Evolutionary conservation across 345 rosid genomes (phyloP).

Genomic region (Eucalyptus tenuipes): DNA sequence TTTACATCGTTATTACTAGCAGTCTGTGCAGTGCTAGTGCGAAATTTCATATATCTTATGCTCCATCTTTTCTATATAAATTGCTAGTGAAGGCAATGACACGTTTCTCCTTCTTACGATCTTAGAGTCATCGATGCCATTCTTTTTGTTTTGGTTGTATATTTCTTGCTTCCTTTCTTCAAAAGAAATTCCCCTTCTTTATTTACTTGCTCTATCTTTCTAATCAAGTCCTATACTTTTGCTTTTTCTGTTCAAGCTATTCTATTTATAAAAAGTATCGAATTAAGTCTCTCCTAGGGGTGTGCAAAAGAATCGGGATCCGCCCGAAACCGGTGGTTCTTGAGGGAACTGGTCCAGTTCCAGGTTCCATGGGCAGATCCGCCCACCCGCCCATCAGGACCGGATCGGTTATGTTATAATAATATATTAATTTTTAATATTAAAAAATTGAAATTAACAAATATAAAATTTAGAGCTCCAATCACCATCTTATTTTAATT

Average conservation of each 20-base stretch:
- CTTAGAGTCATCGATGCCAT: neutral
- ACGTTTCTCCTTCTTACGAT: neutral
- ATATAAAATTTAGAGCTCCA: too few species aligned
- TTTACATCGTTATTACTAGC: neutral
- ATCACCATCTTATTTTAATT: too few species aligned
- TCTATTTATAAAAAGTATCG: neutral
- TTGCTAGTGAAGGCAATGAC: neutral
- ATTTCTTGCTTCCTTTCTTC: neutral
- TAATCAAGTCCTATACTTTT: neutral
- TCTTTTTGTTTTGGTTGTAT: neutral
- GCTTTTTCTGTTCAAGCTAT: neutral
- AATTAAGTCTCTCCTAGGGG: neutral
- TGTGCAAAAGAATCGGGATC: too few species aligned
- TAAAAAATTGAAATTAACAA: too few species aligned
- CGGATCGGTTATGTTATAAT: too few species aligned
- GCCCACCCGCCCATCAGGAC: too few species aligned
- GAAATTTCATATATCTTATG: neutral
- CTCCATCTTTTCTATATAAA: neutral
- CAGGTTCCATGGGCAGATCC: too few species aligned
- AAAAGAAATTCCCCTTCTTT: neutral
- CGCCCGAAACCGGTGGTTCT: too few species aligned
- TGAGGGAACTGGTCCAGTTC: too few species aligned
- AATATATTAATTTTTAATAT: too few species aligned
- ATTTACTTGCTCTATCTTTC: neutral
- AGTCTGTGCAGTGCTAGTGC: neutral